Evolutionary conservation across 768 basidiomycete genomes (phyloP).

Genomic region (Phanerochaete sordida): DNA sequence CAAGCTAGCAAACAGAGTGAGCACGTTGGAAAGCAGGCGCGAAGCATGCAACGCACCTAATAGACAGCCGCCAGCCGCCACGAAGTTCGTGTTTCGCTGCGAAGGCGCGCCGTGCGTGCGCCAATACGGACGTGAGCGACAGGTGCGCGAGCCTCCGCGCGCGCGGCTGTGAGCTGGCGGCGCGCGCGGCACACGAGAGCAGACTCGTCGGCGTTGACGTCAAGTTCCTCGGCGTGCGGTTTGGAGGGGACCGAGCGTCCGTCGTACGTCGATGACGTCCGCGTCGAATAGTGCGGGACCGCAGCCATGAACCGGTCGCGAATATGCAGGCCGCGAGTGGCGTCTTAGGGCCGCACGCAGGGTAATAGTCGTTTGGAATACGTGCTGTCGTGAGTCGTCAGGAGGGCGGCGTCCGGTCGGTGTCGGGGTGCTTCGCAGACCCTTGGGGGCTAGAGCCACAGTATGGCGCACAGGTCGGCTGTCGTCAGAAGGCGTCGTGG

Average conservation of each 20-base stretch:
- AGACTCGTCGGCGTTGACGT: neutral
- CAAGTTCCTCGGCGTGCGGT: neutral
- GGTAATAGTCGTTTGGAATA: neutral
- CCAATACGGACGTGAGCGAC: too few relatives aligned
- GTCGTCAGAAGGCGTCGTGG: neutral
- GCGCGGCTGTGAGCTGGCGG: too few relatives aligned
- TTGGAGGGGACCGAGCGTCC: neutral
- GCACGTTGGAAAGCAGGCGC: too few relatives aligned
- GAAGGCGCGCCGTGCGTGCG: too few relatives aligned
- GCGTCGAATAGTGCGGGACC: neutral
- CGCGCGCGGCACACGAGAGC: too few relatives aligned
- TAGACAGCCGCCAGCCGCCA: too few relatives aligned
- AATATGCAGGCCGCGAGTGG: neutral
- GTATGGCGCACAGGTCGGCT: neutral
- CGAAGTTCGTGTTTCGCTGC: too few relatives aligned
- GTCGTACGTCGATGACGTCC: neutral
- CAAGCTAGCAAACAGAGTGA: too few relatives aligned
- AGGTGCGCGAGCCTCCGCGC: too few relatives aligned
- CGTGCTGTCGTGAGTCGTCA: neutral
- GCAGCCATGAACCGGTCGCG: neutral
- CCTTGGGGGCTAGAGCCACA: neutral
- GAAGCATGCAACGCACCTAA: too few relatives aligned
- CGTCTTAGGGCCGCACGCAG: neutral
- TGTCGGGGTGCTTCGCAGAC: neutral
- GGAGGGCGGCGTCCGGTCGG: neutral